Conservation (phyloP, 495 filamentous ascomycete species). For the Aspergillus hancockii region DNA sequence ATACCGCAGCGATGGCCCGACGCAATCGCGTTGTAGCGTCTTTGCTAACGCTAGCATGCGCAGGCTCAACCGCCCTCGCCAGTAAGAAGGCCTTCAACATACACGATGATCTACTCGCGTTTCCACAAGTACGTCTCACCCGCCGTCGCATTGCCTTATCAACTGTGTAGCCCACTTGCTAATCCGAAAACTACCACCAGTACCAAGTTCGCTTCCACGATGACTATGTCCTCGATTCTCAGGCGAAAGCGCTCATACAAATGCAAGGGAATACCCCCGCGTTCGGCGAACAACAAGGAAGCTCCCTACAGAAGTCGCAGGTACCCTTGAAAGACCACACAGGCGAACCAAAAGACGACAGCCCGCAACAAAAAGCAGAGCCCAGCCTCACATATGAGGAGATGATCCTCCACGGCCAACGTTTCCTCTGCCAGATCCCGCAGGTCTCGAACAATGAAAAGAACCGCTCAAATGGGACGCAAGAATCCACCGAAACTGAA, state of each 20-base stretch:
- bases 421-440: constrained; percentile 86
- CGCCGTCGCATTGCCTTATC: constrained; percentile 1
- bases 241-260: constrained; percentile 63
- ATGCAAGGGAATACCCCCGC: constrained; percentile 22
- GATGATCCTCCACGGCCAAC: constrained; percentile 67
- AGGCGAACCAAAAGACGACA: constrained; percentile 12
- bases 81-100: constrained; percentile 70
- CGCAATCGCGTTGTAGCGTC: constrained; percentile 25
- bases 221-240: constrained; percentile 67
- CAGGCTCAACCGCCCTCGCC: constrained; percentile 47
- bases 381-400: constrained; percentile 40
- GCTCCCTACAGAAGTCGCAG: constrained; percentile 28
- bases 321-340: constrained; percentile 23
- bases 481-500: constrained; percentile 58
- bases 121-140: constrained; percentile 71
- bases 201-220: constrained; percentile 82
- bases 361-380: constrained; percentile 4
- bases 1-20: constrained; percentile 25
- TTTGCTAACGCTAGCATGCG: constrained; percentile 35
- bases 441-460: constrained; percentile 51
- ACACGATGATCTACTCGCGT: constrained; percentile 87
- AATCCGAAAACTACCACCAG: constrained; percentile 40
- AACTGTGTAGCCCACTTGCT: constrained; percentile 2
- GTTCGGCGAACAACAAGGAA: constrained; percentile 10
- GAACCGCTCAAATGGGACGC: constrained; percentile 57